phyloP scores from a whole-genome alignment of 768 basidiomycete species.

The Cyathus striatus region DNA sequence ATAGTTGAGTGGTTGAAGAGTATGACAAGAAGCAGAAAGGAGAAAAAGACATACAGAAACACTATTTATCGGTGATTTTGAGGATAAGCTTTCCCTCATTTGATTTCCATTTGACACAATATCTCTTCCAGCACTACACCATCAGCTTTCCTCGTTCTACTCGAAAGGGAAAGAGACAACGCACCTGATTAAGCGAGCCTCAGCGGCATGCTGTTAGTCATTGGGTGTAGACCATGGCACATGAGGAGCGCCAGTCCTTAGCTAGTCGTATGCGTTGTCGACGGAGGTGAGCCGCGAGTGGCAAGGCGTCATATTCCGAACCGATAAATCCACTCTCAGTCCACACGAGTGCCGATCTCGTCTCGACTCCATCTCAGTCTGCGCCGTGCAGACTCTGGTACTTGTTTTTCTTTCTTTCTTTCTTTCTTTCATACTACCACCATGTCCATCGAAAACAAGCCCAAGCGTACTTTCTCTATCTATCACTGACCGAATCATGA shows the following conservation, averaged over 20 bases:
- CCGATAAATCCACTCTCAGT: too few relatives aligned
- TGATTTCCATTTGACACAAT: conserved; percentile 88
- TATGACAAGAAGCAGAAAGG: not conserved
- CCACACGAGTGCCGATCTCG: too few relatives aligned
- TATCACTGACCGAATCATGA: not conserved
- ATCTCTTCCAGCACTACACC: conserved; percentile 90
- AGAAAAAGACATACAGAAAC: conserved; percentile 50
- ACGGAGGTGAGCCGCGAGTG: too few relatives aligned
- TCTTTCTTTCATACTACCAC: too few relatives aligned
- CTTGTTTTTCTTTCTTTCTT: too few relatives aligned
- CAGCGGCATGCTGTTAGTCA: conserved; percentile 86
- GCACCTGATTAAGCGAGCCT: conserved; percentile 69
- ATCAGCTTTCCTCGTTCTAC: too few relatives aligned
- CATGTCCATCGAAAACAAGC: conserved; percentile 23
- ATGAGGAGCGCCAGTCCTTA: conserved; percentile 26
- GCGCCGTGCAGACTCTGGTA: too few relatives aligned
- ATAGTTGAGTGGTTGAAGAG: conserved; percentile 59
- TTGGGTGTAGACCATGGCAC: conserved; percentile 85
- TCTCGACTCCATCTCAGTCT: too few relatives aligned
- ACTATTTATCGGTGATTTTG: conserved; percentile 89
- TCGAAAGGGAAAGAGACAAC: too few relatives aligned
- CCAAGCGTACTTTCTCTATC: conserved; percentile 20
- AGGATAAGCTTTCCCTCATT: conserved; percentile 84
- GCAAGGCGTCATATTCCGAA: too few relatives aligned
- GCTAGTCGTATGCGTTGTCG: too few relatives aligned